These are phyloP conservation scores for Pseudogymnoascus sp. DNA, from an alignment of 2,329 filamentous ascomycete species.

Conservation along the genomic window DNA sequence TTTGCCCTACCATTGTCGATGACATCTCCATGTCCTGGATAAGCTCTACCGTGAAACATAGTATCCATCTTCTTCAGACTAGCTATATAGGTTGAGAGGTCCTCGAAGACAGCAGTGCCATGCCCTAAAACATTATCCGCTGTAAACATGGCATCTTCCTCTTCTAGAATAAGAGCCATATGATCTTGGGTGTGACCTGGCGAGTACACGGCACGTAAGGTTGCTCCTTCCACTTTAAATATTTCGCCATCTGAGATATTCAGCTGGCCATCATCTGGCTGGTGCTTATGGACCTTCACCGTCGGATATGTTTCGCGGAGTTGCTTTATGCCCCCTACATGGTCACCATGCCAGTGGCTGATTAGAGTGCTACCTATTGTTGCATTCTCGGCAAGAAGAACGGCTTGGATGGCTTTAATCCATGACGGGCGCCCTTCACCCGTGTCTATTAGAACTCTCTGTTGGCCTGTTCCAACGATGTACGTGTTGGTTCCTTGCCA, in stretches of 20 bases:
- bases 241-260: conserved; percentile 47
- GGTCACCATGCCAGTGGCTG: conserved; percentile 90
- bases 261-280: conserved; percentile 43
- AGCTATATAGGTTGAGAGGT: conserved; percentile 58
- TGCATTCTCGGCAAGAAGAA: conserved; percentile 59
- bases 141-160: conserved; percentile 78
- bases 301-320: conserved; percentile 55
- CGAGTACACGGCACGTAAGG: conserved; percentile 55
- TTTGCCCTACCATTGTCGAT: conserved; percentile 63
- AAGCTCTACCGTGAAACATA: conserved; percentile 60
- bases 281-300: conserved; percentile 57
- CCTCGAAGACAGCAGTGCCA: conserved; percentile 77
- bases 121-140: conserved; percentile 85
- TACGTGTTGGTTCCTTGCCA: conserved; percentile 89
- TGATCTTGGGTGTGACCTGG: conserved; percentile 79
- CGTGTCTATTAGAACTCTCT: conserved; percentile 79
- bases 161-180: conserved; percentile 65
- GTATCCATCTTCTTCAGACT: conserved; percentile 62
- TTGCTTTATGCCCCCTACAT: conserved; percentile 67
- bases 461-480: conserved; percentile 65
- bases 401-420: conserved; percentile 54
- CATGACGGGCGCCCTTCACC: conserved; percentile 70
- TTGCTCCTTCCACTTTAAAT: conserved; percentile 51
- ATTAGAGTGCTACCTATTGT: conserved; percentile 63
- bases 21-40: conserved; percentile 80